A percentile compares a stretch with the other conserved stretches of the same genome.
Evolutionary conservation across 2,329 filamentous ascomycete species (phyloP).

Genomic region (Sordariomycetes sp.): DNA sequence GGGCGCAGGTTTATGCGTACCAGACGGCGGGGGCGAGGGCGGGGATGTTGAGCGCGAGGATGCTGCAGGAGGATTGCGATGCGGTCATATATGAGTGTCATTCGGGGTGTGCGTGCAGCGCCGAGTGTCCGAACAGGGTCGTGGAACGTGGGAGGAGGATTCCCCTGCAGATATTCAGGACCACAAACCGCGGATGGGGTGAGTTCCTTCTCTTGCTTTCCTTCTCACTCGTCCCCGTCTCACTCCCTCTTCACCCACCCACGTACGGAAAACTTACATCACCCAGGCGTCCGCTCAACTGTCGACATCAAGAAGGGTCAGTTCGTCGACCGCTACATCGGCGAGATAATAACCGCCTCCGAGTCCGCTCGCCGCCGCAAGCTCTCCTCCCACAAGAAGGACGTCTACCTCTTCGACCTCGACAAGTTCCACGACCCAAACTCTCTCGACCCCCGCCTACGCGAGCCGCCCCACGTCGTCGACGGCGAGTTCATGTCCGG

Average conservation of each 20-base stretch:
- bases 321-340: constrained; percentile 70
- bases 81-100: constrained; percentile 73
- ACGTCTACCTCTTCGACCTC: constrained; percentile 67
- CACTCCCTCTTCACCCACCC: no score
- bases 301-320: constrained; percentile 56
- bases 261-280: background rate
- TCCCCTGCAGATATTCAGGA: constrained; percentile 65
- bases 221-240: background rate
- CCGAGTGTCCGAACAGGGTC: constrained; percentile 57
- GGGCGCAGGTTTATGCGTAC: constrained; percentile 46
- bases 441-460: constrained; percentile 41
- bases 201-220: constrained; percentile 11
- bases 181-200: constrained; percentile 63
- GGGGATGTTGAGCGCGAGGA: constrained; percentile 35
- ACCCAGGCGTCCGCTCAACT: constrained; percentile 47
- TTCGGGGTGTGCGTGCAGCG: constrained; percentile 50
- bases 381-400: constrained; percentile 47
- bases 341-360: constrained; percentile 49
- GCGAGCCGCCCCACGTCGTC: constrained; percentile 42
- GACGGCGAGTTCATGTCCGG: constrained; percentile 68
- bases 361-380: constrained; percentile 55
- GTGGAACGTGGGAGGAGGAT: constrained; percentile 62
- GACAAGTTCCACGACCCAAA: constrained; percentile 61
- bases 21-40: constrained; percentile 37
- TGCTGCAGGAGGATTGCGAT: constrained; percentile 30